A percentile compares a stretch with the other conserved stretches of the same genome.
Evolutionary conservation across 495 filamentous ascomycete species (phyloP).

Genomic region (Xylaria grammica): DNA sequence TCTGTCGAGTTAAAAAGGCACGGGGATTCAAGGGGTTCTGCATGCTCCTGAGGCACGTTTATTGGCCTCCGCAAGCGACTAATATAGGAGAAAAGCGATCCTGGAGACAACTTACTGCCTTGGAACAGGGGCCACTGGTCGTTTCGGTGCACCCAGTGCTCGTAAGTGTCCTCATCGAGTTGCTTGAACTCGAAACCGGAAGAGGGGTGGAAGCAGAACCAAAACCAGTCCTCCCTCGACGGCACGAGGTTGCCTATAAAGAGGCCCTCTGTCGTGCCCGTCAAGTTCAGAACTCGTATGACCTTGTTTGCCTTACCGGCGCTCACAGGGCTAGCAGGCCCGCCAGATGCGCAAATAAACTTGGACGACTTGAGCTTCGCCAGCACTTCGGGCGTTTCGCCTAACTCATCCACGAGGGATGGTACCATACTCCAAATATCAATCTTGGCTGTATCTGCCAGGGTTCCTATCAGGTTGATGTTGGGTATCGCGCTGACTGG

Average conservation of each 20-base stretch:
- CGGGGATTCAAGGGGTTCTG: too few relatives aligned
- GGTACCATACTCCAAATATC: slow-evolving; percentile 41
- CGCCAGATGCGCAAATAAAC: slow-evolving; percentile 42
- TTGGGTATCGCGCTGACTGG: slow-evolving; percentile 36
- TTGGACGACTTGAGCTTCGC: slow-evolving; percentile 33
- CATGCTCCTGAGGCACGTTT: too few relatives aligned
- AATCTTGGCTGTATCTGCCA: slow-evolving; percentile 34
- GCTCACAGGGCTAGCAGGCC: slow-evolving; percentile 35
- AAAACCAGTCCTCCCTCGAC: slow-evolving; percentile 34
- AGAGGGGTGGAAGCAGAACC: slow-evolving; percentile 36
- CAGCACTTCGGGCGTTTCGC: slow-evolving; percentile 34
- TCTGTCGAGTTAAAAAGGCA: background rate
- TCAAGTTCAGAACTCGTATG: slow-evolving; percentile 36
- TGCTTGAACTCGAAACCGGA: slow-evolving; percentile 40
- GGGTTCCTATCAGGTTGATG: slow-evolving; percentile 30
- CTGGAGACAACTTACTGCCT: slow-evolving; percentile 8
- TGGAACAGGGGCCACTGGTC: slow-evolving; percentile 29
- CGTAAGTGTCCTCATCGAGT: slow-evolving; percentile 25
- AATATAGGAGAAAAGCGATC: background rate
- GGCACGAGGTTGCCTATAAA: slow-evolving; percentile 33
- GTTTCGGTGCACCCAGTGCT: slow-evolving; percentile 37
- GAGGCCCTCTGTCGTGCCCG: slow-evolving; percentile 36
- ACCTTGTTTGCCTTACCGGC: slow-evolving; percentile 29
- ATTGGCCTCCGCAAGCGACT: too few relatives aligned
- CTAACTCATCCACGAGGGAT: slow-evolving; percentile 41